Base-by-base conservation (phyloP, 441 rosid genomes). In the Dalechampia spathulata region DNA sequence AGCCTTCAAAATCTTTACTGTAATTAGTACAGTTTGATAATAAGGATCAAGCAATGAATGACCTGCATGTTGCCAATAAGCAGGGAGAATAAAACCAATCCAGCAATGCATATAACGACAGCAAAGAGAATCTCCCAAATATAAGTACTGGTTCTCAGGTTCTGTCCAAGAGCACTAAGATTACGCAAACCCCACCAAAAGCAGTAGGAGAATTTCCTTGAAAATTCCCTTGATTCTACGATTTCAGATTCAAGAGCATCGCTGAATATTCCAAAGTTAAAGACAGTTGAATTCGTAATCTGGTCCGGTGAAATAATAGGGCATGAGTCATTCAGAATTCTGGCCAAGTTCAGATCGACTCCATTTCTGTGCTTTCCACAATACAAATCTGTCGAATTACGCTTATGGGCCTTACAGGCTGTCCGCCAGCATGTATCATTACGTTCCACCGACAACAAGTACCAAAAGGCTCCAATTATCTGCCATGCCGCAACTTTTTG, bases 151-250 rank as follows among this genome's bases (percentile, higher is more conserved):
- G 96, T 85, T 60, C 73, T 50, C 4, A 90, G 83, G 62, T 70
- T 73, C 72, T 85, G 88, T 12, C 90, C 91, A 14, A 73, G 36
- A 16, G 96, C 72, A 67, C 97, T 91, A 16, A 91, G 83, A 73
- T 77, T 81, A 37, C 90, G 95, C 53, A 88, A 74, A 62, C 95
- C 98, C 98, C 98, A 91, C 98, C 98, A 88, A 62, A 91, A 86
- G 79, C 98, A 92, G 67, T 71, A 92, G 30, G 70, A 78, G 39
- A 86, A 75, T 64, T 92, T 92, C 58, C 66, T 49, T 0, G 72
- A 72, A 55, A 86, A 88, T 65, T 76, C 68, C 66, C 7, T 15
- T 5, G 80, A 47, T 66, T 75, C 78, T 65, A 80, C 85, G 41
- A 83, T 72, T 13, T 70, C 66, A 25, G 91, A 81, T 30, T 69